A percentile compares a stretch with the other conserved stretches of the same genome.
phyloP scores from a whole-genome alignment of 2,329 filamentous ascomycete species.

The Penicillium concentricum region DNA sequence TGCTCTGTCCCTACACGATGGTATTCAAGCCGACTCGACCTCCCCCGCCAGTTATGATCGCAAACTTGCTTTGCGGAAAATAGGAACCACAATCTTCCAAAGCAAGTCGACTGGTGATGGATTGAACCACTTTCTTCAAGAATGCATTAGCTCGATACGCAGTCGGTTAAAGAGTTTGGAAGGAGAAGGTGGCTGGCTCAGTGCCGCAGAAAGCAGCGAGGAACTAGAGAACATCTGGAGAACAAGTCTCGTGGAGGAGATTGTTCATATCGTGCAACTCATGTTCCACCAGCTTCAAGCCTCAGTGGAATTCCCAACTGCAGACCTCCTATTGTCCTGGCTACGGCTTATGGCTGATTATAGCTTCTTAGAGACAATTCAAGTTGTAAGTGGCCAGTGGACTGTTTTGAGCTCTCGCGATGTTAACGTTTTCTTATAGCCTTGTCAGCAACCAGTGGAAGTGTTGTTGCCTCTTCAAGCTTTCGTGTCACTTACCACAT shows the following conservation, averaged over 20 bases:
- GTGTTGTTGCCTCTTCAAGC: conserved; percentile 62
- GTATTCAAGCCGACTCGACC: conserved; percentile 15
- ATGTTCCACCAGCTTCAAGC: conserved; percentile 69
- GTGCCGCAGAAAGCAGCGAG: conserved; percentile 51
- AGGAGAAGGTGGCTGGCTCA: conserved; percentile 45
- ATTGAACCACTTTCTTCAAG: conserved; percentile 29
- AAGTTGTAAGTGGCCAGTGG: conserved; percentile 48
- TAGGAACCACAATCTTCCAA: conserved; percentile 34
- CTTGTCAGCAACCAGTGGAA: conserved; percentile 40
- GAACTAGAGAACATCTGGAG: conserved; percentile 63
- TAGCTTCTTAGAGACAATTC: conserved; percentile 67
- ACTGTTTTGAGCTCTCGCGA: not conserved
- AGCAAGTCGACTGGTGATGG: conserved; percentile 26
- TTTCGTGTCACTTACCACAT: conserved; percentile 67
- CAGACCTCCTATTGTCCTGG: conserved; percentile 66
- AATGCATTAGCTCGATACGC: conserved; percentile 37
- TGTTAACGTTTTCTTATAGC: conserved; percentile 28
- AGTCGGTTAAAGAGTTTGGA: conserved; percentile 36
- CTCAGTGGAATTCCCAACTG: conserved; percentile 56
- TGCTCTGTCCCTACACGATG: conserved; percentile 31
- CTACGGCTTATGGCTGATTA: conserved; percentile 69
- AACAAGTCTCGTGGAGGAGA: conserved; percentile 65
- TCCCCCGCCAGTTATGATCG: conserved; percentile 9
- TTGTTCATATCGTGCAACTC: conserved; percentile 70
- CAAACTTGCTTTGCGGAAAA: conserved; percentile 23